These are phyloP conservation scores for Tylopilus orsonianus DNA, from an alignment of 1,284 basidiomycete species.

Conservation along the genomic window DNA sequence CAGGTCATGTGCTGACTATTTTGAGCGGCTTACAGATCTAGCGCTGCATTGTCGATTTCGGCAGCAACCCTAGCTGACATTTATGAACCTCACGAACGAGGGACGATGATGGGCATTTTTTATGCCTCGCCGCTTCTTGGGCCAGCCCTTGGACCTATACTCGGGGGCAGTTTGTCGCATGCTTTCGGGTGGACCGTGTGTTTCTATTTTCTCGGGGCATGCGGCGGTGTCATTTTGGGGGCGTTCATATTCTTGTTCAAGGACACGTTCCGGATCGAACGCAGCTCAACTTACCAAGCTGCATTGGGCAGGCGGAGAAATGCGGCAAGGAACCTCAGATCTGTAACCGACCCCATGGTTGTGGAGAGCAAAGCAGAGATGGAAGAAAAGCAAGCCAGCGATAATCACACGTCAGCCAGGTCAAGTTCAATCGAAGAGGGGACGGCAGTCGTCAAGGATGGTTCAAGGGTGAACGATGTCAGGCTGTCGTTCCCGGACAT, in stretches of 20 bases:
- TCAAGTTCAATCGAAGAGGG: constrained; percentile 20
- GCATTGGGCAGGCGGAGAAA: constrained; percentile 41
- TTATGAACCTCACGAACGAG: constrained; percentile 76
- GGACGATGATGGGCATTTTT: constrained; percentile 78
- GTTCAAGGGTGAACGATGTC: constrained; percentile 36
- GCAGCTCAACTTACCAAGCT: constrained; percentile 74
- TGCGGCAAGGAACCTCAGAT: constrained; percentile 11
- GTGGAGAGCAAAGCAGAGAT: constrained; percentile 3
- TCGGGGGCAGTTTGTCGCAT: constrained; percentile 69
- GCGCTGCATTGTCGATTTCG: constrained; percentile 76
- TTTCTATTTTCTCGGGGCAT: constrained; percentile 79
- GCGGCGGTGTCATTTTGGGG: constrained; percentile 54
- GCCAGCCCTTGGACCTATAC: constrained; percentile 67
- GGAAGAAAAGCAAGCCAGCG: constrained; percentile 7
- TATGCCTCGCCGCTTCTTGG: constrained; percentile 65
- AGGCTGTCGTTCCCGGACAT: constrained; percentile 68
- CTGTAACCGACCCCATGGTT: constrained; percentile 10
- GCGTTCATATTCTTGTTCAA: constrained; percentile 70
- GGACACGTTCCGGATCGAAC: constrained; percentile 81
- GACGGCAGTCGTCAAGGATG: constrained; percentile 7
- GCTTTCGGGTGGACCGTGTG: constrained; percentile 74
- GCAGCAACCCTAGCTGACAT: constrained; percentile 83
- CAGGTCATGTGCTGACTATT: background rate
- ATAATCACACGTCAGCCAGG: constrained; percentile 7
- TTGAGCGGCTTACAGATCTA: constrained; percentile 47